These are phyloP conservation scores for Balansia obtecta DNA, from an alignment of 2,329 filamentous ascomycete genomes.

Conservation along the genomic window DNA sequence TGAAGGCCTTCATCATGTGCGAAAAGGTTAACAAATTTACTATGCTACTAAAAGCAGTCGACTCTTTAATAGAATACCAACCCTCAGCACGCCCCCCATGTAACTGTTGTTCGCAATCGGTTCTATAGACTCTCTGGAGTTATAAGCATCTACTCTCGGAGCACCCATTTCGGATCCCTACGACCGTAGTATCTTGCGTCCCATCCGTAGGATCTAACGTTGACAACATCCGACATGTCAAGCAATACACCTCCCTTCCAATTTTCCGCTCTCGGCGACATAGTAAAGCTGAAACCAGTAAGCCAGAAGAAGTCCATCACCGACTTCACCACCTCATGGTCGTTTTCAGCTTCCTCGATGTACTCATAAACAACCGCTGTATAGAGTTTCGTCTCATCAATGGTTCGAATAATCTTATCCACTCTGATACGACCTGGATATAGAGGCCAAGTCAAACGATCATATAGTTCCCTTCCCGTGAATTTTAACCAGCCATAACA, in stretches of 20 bases:
- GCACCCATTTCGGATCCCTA: neutral
- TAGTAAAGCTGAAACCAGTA: neutral
- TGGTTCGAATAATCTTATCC: neutral
- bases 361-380: neutral
- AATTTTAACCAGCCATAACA: conserved; percentile 1
- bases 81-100: too few species aligned
- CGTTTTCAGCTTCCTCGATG: neutral
- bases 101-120: too few species aligned
- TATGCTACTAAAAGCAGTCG: too few species aligned
- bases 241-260: neutral
- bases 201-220: neutral
- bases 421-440: neutral
- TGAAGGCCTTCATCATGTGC: too few species aligned
- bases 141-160: too few species aligned
- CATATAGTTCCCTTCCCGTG: neutral
- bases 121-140: too few species aligned
- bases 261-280: neutral
- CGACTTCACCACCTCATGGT: neutral
- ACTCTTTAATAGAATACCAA: too few species aligned
- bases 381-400: neutral
- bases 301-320: conserved; percentile 1
- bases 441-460: neutral
- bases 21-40: too few species aligned
- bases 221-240: neutral
- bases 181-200: neutral